Conservation (phyloP, 495 filamentous ascomycete species). For the Aspergillus sclerotioniger region DNA sequence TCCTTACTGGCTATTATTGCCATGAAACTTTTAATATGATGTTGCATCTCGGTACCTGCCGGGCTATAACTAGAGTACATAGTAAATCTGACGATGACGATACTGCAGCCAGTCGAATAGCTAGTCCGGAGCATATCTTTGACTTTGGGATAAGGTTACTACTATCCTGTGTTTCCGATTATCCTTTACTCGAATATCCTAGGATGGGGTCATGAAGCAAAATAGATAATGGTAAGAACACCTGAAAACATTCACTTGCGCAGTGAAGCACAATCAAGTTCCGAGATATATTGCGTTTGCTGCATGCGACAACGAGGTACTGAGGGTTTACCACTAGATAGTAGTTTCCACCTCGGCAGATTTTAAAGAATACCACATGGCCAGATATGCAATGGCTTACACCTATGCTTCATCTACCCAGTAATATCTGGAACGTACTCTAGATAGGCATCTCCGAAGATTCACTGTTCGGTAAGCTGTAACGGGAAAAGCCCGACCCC, state of each 20-base stretch:
- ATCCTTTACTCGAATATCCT: too few species aligned
- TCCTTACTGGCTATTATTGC: not conserved
- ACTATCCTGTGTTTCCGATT: not conserved
- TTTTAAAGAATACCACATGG: too few species aligned
- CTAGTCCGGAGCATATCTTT: not conserved
- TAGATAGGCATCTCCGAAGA: not conserved
- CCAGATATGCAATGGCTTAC: too few species aligned
- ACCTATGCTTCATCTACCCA: too few species aligned
- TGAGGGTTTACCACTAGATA: too few species aligned
- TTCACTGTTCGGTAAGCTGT: too few species aligned
- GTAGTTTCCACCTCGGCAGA: not conserved
- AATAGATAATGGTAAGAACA: too few species aligned
- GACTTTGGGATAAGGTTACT: not conserved
- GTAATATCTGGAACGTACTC: not conserved
- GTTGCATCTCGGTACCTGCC: not conserved
- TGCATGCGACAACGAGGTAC: too few species aligned
- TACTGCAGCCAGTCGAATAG: not conserved
- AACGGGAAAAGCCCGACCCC: not conserved
- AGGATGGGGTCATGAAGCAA: too few species aligned
- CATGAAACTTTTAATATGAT: not conserved
- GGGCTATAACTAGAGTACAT: not conserved
- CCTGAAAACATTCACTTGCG: too few species aligned
- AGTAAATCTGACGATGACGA: slow-evolving; percentile 1
- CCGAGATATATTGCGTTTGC: too few species aligned
- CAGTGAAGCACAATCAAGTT: too few species aligned